Evolutionary conservation across 805 yeast genomes (phyloP), one percentile per base, ranked within the genome.

Genomic region (Ogataea angusta): DNA sequence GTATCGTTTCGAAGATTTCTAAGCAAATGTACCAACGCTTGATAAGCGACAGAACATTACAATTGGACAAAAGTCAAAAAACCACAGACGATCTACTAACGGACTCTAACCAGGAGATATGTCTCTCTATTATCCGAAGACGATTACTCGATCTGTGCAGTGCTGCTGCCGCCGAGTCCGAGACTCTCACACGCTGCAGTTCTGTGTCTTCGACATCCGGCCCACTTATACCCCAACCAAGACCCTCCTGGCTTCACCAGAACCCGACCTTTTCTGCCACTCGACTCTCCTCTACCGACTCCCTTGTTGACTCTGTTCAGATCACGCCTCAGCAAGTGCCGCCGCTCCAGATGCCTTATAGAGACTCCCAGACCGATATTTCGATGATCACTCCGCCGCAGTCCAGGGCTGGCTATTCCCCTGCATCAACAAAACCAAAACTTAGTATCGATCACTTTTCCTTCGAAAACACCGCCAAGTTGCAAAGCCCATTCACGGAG

Each of bases 1-100:
- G 88, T 1, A 70, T 82, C 3, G 67, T 80, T 15, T 77, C 78
- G 30, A 69, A 70, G 38, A 81, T 80, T 0, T 75, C 85, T 6
- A 79, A 78, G 51, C 69, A 75, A 30, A 72, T 82, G 19, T 61
- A 76, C 22, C 66, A 43, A 45, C 49, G 34, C 14, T 47, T 49
- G n/a, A 28, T 35, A 5, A 38, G 31, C 15, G 55, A 51, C 31
- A 34, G 46, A 14, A 38, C 53, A 1, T 40, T 61, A 22, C 48
- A 36, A 23, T 46, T 63, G 16, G 68, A 62, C 42, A 47, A 39
- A 17, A 48, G 52, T 30, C 36, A 42, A 3, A 51, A 48, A 17
- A 49, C 47, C 15, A 46, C 53, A n/a, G 60, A 59, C 10, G 68
- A 64, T 16, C 44, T 62, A 15, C 38, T 60, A 45, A 24, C 33